These are phyloP conservation scores for Sclerotinia subarctica DNA, from an alignment of 2,329 filamentous ascomycete genomes.

Conservation along the genomic window DNA sequence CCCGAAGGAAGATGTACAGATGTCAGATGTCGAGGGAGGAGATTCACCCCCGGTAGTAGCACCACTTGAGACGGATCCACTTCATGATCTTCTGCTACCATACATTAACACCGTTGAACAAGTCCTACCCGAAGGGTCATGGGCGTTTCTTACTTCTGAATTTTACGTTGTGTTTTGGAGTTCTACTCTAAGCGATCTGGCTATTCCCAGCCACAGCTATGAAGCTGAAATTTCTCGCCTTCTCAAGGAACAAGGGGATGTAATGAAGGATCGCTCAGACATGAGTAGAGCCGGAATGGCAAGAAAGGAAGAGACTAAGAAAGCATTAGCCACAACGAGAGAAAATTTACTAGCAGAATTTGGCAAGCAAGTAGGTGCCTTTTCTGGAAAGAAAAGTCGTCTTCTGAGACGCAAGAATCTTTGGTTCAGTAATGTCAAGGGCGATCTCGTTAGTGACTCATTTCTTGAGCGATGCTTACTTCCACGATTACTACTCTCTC, in stretches of 20 bases:
- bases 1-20: slow-evolving; percentile 40
- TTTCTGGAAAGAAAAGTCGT: slow-evolving; percentile 64
- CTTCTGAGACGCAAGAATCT: slow-evolving; percentile 71
- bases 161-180: slow-evolving; percentile 95
- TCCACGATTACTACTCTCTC: slow-evolving; percentile 80
- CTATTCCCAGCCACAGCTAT: slow-evolving; percentile 74
- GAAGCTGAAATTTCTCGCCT: slow-evolving; percentile 69
- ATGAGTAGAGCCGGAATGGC: slow-evolving; percentile 62
- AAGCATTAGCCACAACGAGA: slow-evolving; percentile 64
- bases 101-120: slow-evolving; percentile 67
- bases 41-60: slow-evolving; percentile 40
- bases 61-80: slow-evolving; percentile 43
- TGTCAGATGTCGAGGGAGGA: slow-evolving; percentile 40
- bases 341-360: slow-evolving; percentile 71
- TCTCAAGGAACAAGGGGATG: slow-evolving; percentile 61
- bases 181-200: slow-evolving; percentile 76
- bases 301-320: slow-evolving; percentile 68
- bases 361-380: slow-evolving; percentile 64
- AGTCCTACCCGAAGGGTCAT: slow-evolving; percentile 59
- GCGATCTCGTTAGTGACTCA: slow-evolving; percentile 66
- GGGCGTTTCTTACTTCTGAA: slow-evolving; percentile 68
- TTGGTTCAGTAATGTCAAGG: slow-evolving; percentile 71
- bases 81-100: slow-evolving; percentile 69
- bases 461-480: slow-evolving; percentile 88
- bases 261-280: slow-evolving; percentile 71